Evolutionary conservation across 192 early-diverging fungal genomes (phyloP).

Genomic region (Pilaira anomala): DNA sequence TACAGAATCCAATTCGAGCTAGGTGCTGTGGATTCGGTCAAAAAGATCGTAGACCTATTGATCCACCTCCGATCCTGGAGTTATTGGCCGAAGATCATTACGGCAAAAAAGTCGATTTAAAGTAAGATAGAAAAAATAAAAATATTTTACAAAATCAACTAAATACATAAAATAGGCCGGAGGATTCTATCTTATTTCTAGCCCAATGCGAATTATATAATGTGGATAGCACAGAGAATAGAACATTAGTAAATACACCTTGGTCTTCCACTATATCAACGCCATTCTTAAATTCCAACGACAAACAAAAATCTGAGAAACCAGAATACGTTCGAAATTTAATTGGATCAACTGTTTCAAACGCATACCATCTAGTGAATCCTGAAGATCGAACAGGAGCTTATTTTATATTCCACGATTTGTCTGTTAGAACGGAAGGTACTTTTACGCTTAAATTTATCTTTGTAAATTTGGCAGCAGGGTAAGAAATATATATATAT

Average conservation of each 20-base stretch:
- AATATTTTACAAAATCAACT: neutral
- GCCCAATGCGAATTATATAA: constrained; percentile 55
- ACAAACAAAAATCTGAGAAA: constrained; percentile 7
- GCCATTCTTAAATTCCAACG: neutral
- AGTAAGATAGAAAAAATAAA: constrained; percentile 28
- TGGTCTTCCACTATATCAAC: neutral
- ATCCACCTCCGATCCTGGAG: constrained; percentile 69
- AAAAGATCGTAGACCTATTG: constrained; percentile 71
- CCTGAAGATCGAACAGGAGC: constrained; percentile 54
- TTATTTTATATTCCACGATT: constrained; percentile 72
- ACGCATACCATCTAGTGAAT: constrained; percentile 47
- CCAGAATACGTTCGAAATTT: constrained; percentile 53
- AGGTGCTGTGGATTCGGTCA: constrained; percentile 77
- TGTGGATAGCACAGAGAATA: constrained; percentile 46
- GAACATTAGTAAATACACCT: constrained; percentile 53
- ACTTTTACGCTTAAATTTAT: constrained; percentile 65
- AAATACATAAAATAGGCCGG: constrained; percentile 21
- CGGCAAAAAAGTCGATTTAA: constrained; percentile 41
- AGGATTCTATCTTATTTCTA: constrained; percentile 53
- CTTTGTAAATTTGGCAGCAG: constrained; percentile 51
- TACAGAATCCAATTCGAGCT: constrained; percentile 63
- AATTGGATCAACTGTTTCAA: constrained; percentile 55
- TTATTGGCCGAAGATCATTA: constrained; percentile 56
- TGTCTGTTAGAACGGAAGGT: constrained; percentile 69
- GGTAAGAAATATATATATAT: constrained; percentile 26